phyloP scores from a whole-genome alignment of 768 basidiomycete genomes.

The Pisolithus sp. region DNA sequence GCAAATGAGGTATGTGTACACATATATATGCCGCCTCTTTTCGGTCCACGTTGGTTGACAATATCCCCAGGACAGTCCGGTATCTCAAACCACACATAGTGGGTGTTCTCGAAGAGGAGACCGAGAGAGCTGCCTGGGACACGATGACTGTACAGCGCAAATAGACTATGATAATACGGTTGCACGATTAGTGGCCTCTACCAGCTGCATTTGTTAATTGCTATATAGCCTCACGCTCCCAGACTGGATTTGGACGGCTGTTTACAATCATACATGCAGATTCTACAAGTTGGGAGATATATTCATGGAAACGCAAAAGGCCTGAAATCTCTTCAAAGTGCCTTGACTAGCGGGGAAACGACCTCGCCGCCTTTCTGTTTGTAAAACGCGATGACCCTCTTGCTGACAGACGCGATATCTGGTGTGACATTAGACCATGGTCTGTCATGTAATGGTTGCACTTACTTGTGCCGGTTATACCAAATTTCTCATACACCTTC shows the following conservation, averaged over 20 bases:
- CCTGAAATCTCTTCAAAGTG: conserved; percentile 35
- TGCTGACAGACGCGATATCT: conserved; percentile 76
- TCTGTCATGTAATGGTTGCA: conserved; percentile 10
- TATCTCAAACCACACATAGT: conserved; percentile 79
- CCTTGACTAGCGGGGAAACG: conserved; percentile 71
- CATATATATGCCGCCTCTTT: not conserved
- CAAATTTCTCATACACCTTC: conserved; percentile 89
- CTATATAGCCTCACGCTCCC: not conserved
- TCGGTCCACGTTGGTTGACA: conserved; percentile 7
- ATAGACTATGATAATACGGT: conserved; percentile 29
- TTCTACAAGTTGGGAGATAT: not conserved
- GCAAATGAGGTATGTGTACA: conserved; percentile 58
- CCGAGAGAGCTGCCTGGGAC: conserved; percentile 81
- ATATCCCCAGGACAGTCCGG: conserved; percentile 65
- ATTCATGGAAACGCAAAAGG: not conserved
- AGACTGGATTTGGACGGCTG: not conserved
- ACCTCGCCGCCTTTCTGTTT: conserved; percentile 66
- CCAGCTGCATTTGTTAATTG: conserved; percentile 8
- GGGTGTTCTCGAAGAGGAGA: conserved; percentile 66
- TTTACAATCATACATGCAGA: conserved; percentile 6
- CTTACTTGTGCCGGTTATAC: conserved; percentile 70
- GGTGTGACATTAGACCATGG: conserved; percentile 6
- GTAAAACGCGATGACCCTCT: conserved; percentile 87
- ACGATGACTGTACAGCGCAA: conserved; percentile 64
- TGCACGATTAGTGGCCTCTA: too few species aligned